Evolutionary conservation across 805 yeast species (phyloP), one percentile per base, ranked within the genome.

Genomic region (Candida boleticola): DNA sequence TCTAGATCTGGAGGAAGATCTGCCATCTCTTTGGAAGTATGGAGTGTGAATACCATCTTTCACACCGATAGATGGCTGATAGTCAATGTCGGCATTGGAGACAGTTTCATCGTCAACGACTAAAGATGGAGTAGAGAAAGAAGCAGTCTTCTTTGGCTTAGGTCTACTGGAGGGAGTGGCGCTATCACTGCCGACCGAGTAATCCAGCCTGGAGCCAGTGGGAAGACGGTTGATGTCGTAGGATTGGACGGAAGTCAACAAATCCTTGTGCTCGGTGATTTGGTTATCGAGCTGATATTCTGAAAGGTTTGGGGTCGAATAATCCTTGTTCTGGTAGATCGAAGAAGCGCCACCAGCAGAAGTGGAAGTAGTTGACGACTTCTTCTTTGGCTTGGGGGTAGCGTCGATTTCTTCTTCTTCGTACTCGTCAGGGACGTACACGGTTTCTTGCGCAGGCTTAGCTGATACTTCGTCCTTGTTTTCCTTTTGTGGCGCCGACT

Each of bases 251-350:
- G 60, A 59, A 34, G 57, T 51, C 44, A 71, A 54, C 35, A 71
- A 57, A 37, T 65, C 66, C 21, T 55, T 44, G 44, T 68, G 74
- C 43, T 58, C 60, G 19, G 54, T 50, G 50, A 71, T 69, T 39
- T 66, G 65, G 48, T 71, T 52, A 19, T 63, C 67, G 42, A 71
- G 55, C 52, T 71, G 76, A 48, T 65, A 71, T 49, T 71, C 74
- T 1, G 74, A 68, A 31, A 71, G 55, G 49, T 71, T 71, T 17
- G 76, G 76, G 14, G 70, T 65, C 7, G 74, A 67, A 51, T 63
- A 70, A 41, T 55, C 58, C 16, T 51, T 52, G 18, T 46, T 47
- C 33, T 37, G 43, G 45, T 54, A 53, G 23, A 54, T 40, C 11
- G 35, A 31, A n/a, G 13, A 10, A 19, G 26, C 9, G 25, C 14